Conservation (phyloP, 768 basidiomycete species). For the Kwoniella europaea region DNA sequence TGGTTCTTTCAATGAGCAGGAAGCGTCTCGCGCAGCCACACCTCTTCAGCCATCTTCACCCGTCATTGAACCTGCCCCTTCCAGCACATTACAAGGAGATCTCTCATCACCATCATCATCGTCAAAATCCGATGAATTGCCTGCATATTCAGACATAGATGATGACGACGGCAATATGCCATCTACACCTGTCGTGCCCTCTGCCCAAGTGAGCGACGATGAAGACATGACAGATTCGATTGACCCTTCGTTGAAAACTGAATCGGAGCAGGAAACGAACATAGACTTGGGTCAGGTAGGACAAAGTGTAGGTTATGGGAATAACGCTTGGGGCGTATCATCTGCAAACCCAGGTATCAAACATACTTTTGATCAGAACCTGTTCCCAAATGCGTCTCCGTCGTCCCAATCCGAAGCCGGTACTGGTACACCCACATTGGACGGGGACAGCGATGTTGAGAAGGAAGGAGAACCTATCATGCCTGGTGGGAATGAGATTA, state of each 20-base stretch:
- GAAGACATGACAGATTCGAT: constrained; percentile 4
- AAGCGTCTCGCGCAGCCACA: constrained; percentile 44
- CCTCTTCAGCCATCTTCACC: constrained; percentile 28
- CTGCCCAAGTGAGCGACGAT: constrained; percentile 20
- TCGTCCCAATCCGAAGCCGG: background rate
- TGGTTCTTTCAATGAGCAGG: background rate
- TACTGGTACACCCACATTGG: background rate
- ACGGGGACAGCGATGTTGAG: background rate
- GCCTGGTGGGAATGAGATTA: constrained; percentile 1
- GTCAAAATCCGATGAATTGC: constrained; percentile 16
- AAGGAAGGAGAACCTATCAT: constrained; percentile 3
- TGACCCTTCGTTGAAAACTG: background rate
- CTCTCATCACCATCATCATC: background rate
- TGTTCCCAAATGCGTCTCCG: background rate
- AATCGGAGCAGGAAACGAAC: background rate
- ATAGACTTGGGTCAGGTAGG: constrained; percentile 16
- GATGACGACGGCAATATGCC: background rate
- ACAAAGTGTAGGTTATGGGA: constrained; percentile 35
- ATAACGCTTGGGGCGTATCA: constrained; percentile 35
- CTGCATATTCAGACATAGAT: constrained; percentile 16
- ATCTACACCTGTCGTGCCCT: constrained; percentile 1
- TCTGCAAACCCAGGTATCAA: background rate
- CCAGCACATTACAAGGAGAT: background rate
- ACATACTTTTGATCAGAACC: constrained; percentile 14
- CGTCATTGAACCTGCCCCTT: background rate